Conservation (phyloP, 306 rosid genomes). For the Hylodesmum podocarpum region DNA sequence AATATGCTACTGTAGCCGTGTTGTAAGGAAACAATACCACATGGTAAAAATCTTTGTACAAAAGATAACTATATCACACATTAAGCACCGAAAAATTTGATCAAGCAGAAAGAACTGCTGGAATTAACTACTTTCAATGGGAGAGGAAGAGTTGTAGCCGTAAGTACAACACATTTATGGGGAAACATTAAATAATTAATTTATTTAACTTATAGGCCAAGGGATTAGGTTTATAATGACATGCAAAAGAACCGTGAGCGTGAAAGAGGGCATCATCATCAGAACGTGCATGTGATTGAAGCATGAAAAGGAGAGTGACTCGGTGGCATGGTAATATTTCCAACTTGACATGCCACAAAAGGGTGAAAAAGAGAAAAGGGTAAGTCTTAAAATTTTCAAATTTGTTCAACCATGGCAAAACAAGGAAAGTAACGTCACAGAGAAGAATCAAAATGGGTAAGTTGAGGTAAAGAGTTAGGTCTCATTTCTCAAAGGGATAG, state of each 20-base stretch:
- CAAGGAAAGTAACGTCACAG: slow-evolving; percentile 25
- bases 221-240: slow-evolving; percentile 2
- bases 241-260: slow-evolving; percentile 3
- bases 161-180: slow-evolving; percentile 17
- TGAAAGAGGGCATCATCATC: slow-evolving; percentile 29
- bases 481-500: slow-evolving; percentile 5
- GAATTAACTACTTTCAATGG: not conserved
- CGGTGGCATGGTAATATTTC: slow-evolving; percentile 7
- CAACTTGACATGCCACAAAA: not conserved
- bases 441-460: slow-evolving; percentile 1
- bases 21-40: slow-evolving; percentile 15
- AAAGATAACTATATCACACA: not conserved
- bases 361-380: not conserved
- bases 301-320: slow-evolving; percentile 24
- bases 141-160: slow-evolving; percentile 9
- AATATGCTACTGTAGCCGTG: slow-evolving; percentile 3
- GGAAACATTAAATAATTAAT: not conserved
- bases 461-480: slow-evolving; percentile 43
- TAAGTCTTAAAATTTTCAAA: slow-evolving; percentile 16
- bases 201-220: not conserved
- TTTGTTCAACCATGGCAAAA: slow-evolving; percentile 16
- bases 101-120: not conserved
- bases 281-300: slow-evolving; percentile 36
- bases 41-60: not conserved
- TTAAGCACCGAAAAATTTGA: not conserved